These are phyloP conservation scores for Mytilinidion resinicola DNA, from an alignment of 495 filamentous ascomycete species.

Conservation along the genomic window DNA sequence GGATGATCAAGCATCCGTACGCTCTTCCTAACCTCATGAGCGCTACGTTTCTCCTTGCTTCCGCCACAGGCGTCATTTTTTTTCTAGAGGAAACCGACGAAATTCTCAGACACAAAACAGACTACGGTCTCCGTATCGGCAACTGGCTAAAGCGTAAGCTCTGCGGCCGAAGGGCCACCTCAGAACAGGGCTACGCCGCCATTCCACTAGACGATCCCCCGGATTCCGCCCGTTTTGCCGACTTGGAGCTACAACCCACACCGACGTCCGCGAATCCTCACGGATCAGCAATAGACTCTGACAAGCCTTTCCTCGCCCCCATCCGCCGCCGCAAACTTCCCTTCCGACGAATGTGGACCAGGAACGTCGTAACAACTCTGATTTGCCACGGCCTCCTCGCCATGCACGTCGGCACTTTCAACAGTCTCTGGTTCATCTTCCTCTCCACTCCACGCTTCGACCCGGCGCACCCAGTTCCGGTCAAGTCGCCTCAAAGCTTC, in stretches of 20 bases:
- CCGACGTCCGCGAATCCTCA: slow-evolving; percentile 26
- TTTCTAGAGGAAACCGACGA: slow-evolving; percentile 61
- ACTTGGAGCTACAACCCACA: slow-evolving; percentile 20
- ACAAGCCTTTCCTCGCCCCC: slow-evolving; percentile 4
- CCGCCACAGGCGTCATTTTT: slow-evolving; percentile 52
- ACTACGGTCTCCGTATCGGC: slow-evolving; percentile 18
- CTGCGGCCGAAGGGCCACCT: slow-evolving; percentile 2
- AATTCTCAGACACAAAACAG: slow-evolving; percentile 12
- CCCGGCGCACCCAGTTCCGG: slow-evolving; percentile 37
- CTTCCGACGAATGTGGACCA: slow-evolving; percentile 59
- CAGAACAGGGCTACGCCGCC: slow-evolving; percentile 9
- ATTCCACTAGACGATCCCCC: slow-evolving; percentile 11
- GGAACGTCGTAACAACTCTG: slow-evolving; percentile 55
- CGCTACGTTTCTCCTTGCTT: slow-evolving; percentile 55
- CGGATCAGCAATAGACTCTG: slow-evolving; percentile 18
- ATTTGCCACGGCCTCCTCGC: slow-evolving; percentile 60
- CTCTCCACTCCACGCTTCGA: slow-evolving; percentile 55
- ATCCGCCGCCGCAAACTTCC: slow-evolving; percentile 44
- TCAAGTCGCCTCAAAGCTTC: slow-evolving; percentile 35
- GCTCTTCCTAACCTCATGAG: slow-evolving; percentile 70
- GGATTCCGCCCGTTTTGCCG: not conserved
- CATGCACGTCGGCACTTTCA: slow-evolving; percentile 71
- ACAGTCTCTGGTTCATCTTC: slow-evolving; percentile 66
- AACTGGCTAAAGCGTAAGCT: slow-evolving; percentile 22
- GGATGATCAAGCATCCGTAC: slow-evolving; percentile 65